phyloP scores from a whole-genome alignment of 768 basidiomycete species.

The Neoboletus magnificus region DNA sequence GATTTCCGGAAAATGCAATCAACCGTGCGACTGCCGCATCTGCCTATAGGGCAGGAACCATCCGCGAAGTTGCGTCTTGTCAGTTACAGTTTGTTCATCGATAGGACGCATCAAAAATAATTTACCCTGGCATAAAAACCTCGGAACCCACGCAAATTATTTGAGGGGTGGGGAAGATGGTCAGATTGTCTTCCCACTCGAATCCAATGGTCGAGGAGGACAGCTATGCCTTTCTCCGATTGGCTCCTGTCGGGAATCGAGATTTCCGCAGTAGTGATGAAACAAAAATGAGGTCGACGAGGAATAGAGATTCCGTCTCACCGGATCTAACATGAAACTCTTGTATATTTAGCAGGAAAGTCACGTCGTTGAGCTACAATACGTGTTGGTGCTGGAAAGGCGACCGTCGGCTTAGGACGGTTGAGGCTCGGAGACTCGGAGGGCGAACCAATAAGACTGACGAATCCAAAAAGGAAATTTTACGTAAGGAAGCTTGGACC shows the following conservation, averaged over 20 bases:
- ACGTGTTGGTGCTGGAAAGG: neutral
- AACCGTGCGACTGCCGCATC: neutral
- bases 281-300: neutral
- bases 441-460: neutral
- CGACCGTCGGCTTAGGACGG: neutral
- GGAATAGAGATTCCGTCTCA: neutral
- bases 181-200: neutral
- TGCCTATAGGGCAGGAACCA: neutral
- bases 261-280: too few relatives aligned
- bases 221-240: neutral
- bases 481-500: conserved; percentile 22
- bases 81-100: neutral
- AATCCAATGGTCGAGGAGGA: neutral
- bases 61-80: neutral
- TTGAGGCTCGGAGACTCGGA: neutral
- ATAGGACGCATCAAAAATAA: neutral
- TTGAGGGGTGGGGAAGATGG: neutral
- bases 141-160: neutral
- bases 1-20: neutral
- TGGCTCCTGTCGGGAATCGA: neutral
- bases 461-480: conserved; percentile 18
- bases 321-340: too few relatives aligned
- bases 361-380: neutral
- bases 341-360: neutral
- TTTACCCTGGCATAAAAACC: neutral